A percentile compares a stretch with the other conserved stretches of the same genome.
Conservation (phyloP, 2,329 filamentous ascomycete species). For the Botryosphaeria dothidea region DNA sequence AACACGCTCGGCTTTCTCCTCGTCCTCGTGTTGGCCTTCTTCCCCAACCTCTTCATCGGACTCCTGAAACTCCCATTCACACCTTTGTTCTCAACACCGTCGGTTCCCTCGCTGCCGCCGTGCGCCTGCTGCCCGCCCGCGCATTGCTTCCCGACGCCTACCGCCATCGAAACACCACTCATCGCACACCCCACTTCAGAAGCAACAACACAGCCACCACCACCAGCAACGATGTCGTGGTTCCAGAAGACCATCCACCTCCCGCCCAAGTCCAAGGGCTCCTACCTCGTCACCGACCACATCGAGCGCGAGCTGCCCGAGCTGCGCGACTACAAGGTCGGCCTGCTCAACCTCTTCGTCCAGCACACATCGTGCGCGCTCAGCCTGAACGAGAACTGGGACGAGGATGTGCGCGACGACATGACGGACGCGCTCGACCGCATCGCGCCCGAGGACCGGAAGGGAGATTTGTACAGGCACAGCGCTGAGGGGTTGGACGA, state of each 20-base stretch:
- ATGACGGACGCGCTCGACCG: slow-evolving; percentile 94
- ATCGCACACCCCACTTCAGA: slow-evolving; percentile 31
- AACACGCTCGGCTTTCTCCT: slow-evolving; percentile 49
- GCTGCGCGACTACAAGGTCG: slow-evolving; percentile 76
- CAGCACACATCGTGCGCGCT: slow-evolving; percentile 94
- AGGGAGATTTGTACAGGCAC: slow-evolving; percentile 74
- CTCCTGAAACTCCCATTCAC: slow-evolving; percentile 38
- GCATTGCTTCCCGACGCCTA: slow-evolving; percentile 27
- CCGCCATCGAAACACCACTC: slow-evolving; percentile 21
- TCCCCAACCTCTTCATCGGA: slow-evolving; percentile 48
- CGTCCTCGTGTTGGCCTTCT: slow-evolving; percentile 53
- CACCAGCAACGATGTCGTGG: slow-evolving; percentile 62
- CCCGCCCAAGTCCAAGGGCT: slow-evolving; percentile 74
- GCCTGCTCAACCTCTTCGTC: slow-evolving; percentile 76
- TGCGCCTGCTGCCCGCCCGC: slow-evolving; percentile 36
- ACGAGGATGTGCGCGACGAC: slow-evolving; percentile 81
- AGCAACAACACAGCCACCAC: slow-evolving; percentile 23
- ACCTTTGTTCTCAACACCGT: slow-evolving; percentile 31
- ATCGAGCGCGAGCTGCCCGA: slow-evolving; percentile 74
- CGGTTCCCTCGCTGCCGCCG: slow-evolving; percentile 26
- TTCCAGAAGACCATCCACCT: slow-evolving; percentile 83
- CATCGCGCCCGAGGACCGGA: slow-evolving; percentile 77
- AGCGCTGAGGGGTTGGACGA: slow-evolving; percentile 85
- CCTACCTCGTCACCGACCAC: slow-evolving; percentile 83
- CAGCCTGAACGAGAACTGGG: slow-evolving; percentile 90